Evolutionary conservation across 2,329 filamentous ascomycete species (phyloP), one percentile per base, ranked within the genome.

Genomic region (Tolypocladium tropicale): DNA sequence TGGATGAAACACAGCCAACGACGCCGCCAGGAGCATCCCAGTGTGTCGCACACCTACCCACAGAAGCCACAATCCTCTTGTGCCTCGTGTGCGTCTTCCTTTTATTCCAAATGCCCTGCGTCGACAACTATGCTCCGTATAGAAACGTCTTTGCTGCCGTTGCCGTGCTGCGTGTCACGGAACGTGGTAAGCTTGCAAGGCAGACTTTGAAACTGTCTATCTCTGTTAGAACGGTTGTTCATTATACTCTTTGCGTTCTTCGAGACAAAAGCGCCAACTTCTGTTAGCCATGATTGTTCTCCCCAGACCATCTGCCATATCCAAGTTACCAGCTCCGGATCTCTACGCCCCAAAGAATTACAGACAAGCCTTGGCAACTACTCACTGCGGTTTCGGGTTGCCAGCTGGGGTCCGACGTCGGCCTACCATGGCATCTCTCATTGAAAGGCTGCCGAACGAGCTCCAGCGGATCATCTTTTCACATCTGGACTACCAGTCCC

Each of bases 401-500:
- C 36, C 49, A 37, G 25, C 30, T 9, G 12, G 53, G 33, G 49
- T 18, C 33, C 55, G 32, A 23, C 51, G 21, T 49, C 48, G 14
- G 21, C 28, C 41, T 16, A 33, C 34, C 52, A 65, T 61, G 60
- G 56, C 64, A 14, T 68, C 64, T 7, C 52, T 59, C 4, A 56
- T 74, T 37, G 70, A 74, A 53, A 63, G 64, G 18, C 64, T 74
- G 11, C 71, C 72, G 0, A 50, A 53, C 21, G 67, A 71, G 53
- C 55, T 74, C 14, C 69, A 70, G 41, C 59, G 59, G 2, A 67
- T 70, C 36, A 62, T 74, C 46, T 68, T 69, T 54, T 66, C 65
- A 6, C 53, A 67, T 30, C 60, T 74, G n/a, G 71, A 74, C 60
- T 74, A 74, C 51, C 68, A 73, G 58, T 65, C 70, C n/a, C 66